A percentile compares a stretch with the other conserved stretches of the same genome.
phyloP scores from a whole-genome alignment of 2,329 filamentous ascomycete species.

The Neofusicoccum sp. region DNA sequence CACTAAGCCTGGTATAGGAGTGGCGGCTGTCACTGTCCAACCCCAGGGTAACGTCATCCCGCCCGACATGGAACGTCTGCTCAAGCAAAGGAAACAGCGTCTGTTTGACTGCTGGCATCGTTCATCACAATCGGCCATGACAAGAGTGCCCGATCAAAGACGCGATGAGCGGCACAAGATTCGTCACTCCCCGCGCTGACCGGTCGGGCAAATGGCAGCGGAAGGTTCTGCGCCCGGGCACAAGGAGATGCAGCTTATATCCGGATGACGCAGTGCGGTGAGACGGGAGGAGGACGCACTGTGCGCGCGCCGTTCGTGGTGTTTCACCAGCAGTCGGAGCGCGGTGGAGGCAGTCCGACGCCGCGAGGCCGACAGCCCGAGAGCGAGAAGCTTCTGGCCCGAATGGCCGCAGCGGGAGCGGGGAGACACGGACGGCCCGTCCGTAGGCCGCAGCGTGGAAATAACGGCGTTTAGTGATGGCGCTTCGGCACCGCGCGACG shows the following conservation, averaged over 20 bases:
- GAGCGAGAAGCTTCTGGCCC: not conserved
- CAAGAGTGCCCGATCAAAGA: no score
- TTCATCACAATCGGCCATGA: no score
- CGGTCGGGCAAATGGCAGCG: not conserved
- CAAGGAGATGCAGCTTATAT: not conserved
- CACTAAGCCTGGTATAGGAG: no score
- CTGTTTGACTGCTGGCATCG: no score
- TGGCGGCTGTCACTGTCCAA: no score
- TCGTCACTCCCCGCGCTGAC: no score
- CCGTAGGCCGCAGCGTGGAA: not conserved
- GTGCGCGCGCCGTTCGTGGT: not conserved
- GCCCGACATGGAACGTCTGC: no score
- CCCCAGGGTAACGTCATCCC: no score
- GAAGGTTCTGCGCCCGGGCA: not conserved
- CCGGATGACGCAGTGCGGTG: conserved; percentile 10
- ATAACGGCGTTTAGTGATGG: not conserved
- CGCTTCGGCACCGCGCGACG: not conserved
- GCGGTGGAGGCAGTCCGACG: not conserved
- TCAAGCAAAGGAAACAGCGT: no score
- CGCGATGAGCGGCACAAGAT: no score
- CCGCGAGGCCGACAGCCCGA: not conserved
- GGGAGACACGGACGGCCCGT: not conserved
- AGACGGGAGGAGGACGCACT: not conserved
- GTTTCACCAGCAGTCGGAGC: not conserved
- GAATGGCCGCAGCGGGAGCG: not conserved